Percentiles rank a stretch among this genome's conserved stretches.
Conservation (phyloP, 2,329 filamentous ascomycete species). For the Trichothecium roseum region DNA sequence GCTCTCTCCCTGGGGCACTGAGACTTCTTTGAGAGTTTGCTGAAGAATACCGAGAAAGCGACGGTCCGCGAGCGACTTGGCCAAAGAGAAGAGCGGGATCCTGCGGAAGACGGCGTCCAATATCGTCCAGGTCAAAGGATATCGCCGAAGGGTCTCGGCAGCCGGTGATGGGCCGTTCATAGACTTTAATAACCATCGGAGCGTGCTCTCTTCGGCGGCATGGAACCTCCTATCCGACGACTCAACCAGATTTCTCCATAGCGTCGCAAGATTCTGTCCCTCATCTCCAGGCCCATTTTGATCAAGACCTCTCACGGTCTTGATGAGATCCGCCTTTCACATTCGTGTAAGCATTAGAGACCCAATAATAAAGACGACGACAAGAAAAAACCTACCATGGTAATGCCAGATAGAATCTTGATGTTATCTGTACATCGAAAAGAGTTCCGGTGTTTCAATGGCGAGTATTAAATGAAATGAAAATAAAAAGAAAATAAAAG, state of each 20-base stretch:
- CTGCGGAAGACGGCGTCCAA: conserved; percentile 49
- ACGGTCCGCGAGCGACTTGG: conserved; percentile 60
- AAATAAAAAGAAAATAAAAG: too few relatives aligned
- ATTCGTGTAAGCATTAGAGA: conserved; percentile 7
- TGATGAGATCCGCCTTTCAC: conserved; percentile 32
- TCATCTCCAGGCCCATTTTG: conserved; percentile 33
- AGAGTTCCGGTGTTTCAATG: too few relatives aligned
- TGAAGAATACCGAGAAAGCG: conserved; percentile 58
- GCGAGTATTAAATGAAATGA: too few relatives aligned
- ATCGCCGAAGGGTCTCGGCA: conserved; percentile 43
- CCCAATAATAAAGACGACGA: not conserved
- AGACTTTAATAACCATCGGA: conserved; percentile 54
- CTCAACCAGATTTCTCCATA: conserved; percentile 39
- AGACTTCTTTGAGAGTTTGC: conserved; percentile 51
- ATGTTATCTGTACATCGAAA: too few relatives aligned
- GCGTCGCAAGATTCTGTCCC: conserved; percentile 34
- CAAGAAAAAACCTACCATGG: not conserved
- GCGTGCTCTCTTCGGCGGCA: conserved; percentile 44
- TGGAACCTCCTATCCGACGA: conserved; percentile 32
- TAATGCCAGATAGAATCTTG: too few relatives aligned
- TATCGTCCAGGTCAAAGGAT: conserved; percentile 50
- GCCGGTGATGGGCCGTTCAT: conserved; percentile 38
- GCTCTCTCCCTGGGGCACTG: conserved; percentile 7
- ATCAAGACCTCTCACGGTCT: conserved; percentile 44
- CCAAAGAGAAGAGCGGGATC: conserved; percentile 60